These are phyloP conservation scores for Pichia gijzeniarum DNA, from an alignment of 805 yeast species.

Conservation along the genomic window DNA sequence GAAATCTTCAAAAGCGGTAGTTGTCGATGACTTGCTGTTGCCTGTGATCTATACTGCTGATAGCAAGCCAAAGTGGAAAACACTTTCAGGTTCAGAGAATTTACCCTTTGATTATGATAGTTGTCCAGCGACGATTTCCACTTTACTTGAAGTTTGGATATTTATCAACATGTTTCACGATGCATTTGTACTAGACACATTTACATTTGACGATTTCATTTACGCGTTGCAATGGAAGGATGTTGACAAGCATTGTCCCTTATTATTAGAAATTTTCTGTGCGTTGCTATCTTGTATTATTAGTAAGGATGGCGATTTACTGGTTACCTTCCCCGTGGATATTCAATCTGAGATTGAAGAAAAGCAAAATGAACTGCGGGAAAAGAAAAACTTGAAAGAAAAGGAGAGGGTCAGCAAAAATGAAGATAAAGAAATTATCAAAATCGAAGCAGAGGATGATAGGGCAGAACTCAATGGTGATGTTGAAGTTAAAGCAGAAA, in stretches of 20 bases:
- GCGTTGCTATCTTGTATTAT: conserved; percentile 53
- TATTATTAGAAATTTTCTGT: conserved; percentile 65
- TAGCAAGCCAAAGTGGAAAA: conserved; percentile 23
- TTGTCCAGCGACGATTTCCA: conserved; percentile 20
- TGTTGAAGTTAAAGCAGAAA: conserved; percentile 7
- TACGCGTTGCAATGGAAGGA: conserved; percentile 48
- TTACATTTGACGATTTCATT: conserved; percentile 74
- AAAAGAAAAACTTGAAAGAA: conserved; percentile 15
- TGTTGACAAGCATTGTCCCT: conserved; percentile 39
- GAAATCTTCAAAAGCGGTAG: conserved; percentile 10
- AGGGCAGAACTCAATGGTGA: no score
- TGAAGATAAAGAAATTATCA: conserved; percentile 21
- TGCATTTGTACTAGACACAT: conserved; percentile 59
- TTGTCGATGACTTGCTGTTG: conserved; percentile 29
- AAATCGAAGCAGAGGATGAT: conserved; percentile 19
- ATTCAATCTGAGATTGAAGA: conserved; percentile 19
- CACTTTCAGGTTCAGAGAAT: conserved; percentile 19
- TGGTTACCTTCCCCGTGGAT: conserved; percentile 25
- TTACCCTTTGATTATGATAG: conserved; percentile 9
- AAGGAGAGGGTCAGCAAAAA: conserved; percentile 21
- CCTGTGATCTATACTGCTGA: conserved; percentile 20
- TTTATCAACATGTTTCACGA: conserved; percentile 66
- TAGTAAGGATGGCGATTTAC: conserved; percentile 29
- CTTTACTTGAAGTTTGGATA: conserved; percentile 64
- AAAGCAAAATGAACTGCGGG: conserved; percentile 15